Evolutionary conservation across 305 asterid genomes (phyloP).

Genomic region (Ilex paraguariensis): DNA sequence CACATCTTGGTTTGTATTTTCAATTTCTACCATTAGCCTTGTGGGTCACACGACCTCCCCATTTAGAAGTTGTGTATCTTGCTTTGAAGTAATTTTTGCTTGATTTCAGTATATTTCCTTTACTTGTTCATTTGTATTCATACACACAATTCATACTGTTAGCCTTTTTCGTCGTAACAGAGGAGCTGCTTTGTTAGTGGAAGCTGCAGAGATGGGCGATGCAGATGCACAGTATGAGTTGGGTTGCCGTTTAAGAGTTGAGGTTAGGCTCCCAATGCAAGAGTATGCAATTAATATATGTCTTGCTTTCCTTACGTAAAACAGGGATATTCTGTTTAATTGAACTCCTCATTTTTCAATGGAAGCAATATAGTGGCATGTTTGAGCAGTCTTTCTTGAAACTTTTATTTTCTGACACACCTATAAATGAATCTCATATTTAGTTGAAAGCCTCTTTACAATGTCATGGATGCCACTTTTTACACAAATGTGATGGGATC

Average conservation of each 20-base stretch:
- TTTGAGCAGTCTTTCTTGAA: neutral
- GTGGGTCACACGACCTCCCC: too few species aligned
- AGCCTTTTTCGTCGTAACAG: conserved; percentile 32
- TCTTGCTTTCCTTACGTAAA: neutral
- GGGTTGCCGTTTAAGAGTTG: conserved; percentile 78
- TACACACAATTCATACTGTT: conserved; percentile 1
- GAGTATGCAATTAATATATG: neutral
- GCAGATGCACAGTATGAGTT: conserved; percentile 84
- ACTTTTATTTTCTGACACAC: neutral
- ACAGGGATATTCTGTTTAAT: neutral
- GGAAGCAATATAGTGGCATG: neutral
- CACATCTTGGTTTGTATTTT: too few species aligned
- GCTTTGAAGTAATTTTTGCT: too few species aligned
- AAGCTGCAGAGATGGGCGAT: conserved; percentile 98
- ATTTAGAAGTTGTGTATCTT: too few species aligned
- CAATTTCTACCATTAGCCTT: too few species aligned
- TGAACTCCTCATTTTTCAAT: neutral
- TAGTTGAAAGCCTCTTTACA: too few species aligned
- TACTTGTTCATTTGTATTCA: conserved; percentile 1
- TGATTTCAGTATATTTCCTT: neutral
- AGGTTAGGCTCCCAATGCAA: conserved; percentile 41
- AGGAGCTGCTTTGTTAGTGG: conserved; percentile 93
- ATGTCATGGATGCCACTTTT: too few species aligned
- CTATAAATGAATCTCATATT: neutral
- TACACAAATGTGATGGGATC: too few species aligned